Base-by-base conservation (phyloP, 1,284 basidiomycete species). In the Moesziomyces sp. region DNA sequence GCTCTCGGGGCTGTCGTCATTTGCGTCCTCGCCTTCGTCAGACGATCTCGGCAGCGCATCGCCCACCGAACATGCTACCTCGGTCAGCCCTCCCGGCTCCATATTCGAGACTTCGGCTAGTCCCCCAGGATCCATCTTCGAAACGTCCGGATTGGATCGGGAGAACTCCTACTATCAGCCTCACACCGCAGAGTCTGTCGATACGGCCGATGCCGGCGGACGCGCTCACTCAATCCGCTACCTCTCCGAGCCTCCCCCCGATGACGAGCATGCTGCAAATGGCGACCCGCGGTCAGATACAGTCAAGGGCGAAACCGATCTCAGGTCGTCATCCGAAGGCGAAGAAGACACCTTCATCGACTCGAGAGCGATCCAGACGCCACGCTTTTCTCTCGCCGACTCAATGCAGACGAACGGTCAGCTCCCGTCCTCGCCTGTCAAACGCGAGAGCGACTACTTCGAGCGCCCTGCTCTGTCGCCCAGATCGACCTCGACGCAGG, bases 1-100 rank as follows among this genome's bases (percentile, higher is more conserved):
- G 11, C 58, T 73, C 1, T 76, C 74, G 5, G 74, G 68, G 8
- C 21, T 74, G 8, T 70, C 66, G 14, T 66, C 67, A 19, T 59
- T 59, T 49, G 67, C 60, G 19, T 66, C 66, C 38, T 74, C 67
- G 7, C 62, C 66, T 3, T 70, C 62, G 3, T 60, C 58, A 5
- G 72, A 74, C 3, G 53, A 58, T 23, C 46, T 70, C 0, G 65
- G 38, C 19, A 66, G 55, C 34, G 46, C 38, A n/a, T 60, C 58
- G 1, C 56, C 51, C 6, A 46, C 44, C 10, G 57, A 58, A n/a
- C 58, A 71, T 18, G 28, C 54, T 18, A 46, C 65, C 13, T 68
- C 58, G 7, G 57, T 43, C 26, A 70, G 55, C 35, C 59, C 58
- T n/a, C 43, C 59, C n/a, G 56, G 55, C 40, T 76, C 58, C 3